Conservation (phyloP, 306 rosid species). For the Begonia masoniana region DNA sequence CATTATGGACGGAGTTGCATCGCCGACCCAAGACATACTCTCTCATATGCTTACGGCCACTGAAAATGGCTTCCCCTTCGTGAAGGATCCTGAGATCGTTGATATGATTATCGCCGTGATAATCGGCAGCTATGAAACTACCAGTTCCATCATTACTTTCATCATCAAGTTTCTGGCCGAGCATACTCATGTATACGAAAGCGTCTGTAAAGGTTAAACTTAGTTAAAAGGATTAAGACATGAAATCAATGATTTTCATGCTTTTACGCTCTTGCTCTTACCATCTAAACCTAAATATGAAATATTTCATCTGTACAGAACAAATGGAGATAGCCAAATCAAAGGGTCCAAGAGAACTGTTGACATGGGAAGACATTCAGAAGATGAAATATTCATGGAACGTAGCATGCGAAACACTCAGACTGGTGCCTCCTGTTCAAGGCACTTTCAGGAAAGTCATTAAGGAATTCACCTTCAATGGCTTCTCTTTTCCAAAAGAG, state of each 20-base stretch:
- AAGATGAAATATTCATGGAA: conserved; percentile 17
- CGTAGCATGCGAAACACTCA: conserved; percentile 6
- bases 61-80: too few species aligned
- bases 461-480: conserved; percentile 5
- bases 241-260: background rate
- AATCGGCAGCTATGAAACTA: conserved; percentile 10
- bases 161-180: conserved; percentile 7
- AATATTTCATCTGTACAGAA: background rate
- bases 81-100: conserved; percentile 5
- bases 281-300: too few species aligned
- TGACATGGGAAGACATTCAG: conserved; percentile 9
- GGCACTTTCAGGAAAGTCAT: conserved; percentile 8
- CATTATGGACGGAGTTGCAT: background rate
- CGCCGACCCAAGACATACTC: conserved; percentile 2
- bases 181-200: conserved; percentile 3
- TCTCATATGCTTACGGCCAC: too few species aligned
- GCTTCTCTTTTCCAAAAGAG: conserved; percentile 9
- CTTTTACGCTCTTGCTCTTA: too few species aligned
- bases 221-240: background rate
- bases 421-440: conserved; percentile 6
- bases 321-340: conserved; percentile 13
- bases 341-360: conserved; percentile 4
- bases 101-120: conserved; percentile 3
- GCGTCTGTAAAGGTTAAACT: conserved; percentile 2
- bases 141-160: conserved; percentile 1